Conservation (phyloP, 2,329 filamentous ascomycete genomes). For the Rutstroemia sp. region DNA sequence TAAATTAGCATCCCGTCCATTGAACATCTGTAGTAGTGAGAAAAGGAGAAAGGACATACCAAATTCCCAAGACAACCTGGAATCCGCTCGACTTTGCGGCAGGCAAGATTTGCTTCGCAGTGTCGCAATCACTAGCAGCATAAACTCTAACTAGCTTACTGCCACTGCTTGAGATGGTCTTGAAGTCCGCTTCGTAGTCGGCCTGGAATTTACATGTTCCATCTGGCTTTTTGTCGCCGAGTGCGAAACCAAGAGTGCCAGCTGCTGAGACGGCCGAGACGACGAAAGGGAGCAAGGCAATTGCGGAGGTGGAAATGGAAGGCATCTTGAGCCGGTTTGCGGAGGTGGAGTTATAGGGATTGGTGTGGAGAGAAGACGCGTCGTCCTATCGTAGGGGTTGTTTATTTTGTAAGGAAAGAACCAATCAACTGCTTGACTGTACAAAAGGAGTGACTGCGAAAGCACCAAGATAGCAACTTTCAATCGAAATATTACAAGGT, state of each 20-base stretch:
- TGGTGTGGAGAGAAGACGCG: not conserved
- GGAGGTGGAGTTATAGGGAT: slow-evolving; percentile 3
- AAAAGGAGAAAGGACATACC: slow-evolving; percentile 37
- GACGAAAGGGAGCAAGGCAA: no score
- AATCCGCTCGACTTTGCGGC: slow-evolving; percentile 58
- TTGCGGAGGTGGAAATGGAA: no score
- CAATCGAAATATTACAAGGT: not conserved
- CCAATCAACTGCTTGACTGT: not conserved
- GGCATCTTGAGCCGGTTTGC: not conserved
- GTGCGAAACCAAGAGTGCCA: slow-evolving; percentile 56
- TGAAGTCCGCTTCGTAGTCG: slow-evolving; percentile 61
- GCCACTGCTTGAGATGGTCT: slow-evolving; percentile 41
- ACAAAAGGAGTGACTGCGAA: not conserved
- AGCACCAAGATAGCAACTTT: not conserved
- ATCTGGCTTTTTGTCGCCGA: slow-evolving; percentile 56
- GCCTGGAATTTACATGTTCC: slow-evolving; percentile 52
- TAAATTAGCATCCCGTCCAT: not conserved
- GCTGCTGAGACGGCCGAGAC: slow-evolving; percentile 31
- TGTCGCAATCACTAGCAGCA: slow-evolving; percentile 58
- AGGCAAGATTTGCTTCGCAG: slow-evolving; percentile 53
- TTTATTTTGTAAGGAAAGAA: not conserved
- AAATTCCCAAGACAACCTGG: slow-evolving; percentile 63
- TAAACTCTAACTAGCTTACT: slow-evolving; percentile 57
- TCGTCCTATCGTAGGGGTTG: not conserved
- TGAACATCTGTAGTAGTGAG: not conserved